phyloP scores from a whole-genome alignment of 2,329 filamentous ascomycete genomes.

The Decorospora gaudefroyi region DNA sequence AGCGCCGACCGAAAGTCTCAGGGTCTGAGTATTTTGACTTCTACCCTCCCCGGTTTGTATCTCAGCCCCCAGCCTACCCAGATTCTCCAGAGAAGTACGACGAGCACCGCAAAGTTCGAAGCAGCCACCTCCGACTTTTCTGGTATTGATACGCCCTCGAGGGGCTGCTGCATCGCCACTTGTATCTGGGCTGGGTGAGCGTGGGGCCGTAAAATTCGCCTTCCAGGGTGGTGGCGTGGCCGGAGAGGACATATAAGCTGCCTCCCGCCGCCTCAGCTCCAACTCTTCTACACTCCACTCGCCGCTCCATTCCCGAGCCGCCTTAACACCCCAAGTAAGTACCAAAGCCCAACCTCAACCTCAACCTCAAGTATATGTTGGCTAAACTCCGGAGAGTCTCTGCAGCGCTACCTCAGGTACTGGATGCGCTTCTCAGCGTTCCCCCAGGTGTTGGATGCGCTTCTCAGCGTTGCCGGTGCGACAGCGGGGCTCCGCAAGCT shows the following conservation, averaged over 20 bases:
- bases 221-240: constrained; percentile 2
- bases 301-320: not conserved
- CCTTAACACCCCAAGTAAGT: not conserved
- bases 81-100: not conserved
- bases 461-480: no score
- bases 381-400: no score
- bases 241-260: constrained; percentile 10
- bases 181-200: constrained; percentile 9
- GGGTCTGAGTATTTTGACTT: not conserved
- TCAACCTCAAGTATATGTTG: no score
- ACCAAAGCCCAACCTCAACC: no score
- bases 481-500: no score
- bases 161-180: constrained; percentile 1
- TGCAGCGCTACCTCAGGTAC: no score
- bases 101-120: not conserved
- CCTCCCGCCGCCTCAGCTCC: constrained; percentile 7
- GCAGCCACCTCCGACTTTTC: constrained; percentile 14
- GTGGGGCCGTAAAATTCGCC: not conserved
- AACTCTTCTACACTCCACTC: constrained; percentile 10
- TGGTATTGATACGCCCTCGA: constrained; percentile 5
- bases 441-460: no score
- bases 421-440: no score
- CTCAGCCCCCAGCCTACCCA: constrained; percentile 1
- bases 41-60: not conserved
- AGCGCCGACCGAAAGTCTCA: not conserved